Conservation (phyloP, 768 basidiomycete genomes). For the Rhizopogon vesiculosus region DNA sequence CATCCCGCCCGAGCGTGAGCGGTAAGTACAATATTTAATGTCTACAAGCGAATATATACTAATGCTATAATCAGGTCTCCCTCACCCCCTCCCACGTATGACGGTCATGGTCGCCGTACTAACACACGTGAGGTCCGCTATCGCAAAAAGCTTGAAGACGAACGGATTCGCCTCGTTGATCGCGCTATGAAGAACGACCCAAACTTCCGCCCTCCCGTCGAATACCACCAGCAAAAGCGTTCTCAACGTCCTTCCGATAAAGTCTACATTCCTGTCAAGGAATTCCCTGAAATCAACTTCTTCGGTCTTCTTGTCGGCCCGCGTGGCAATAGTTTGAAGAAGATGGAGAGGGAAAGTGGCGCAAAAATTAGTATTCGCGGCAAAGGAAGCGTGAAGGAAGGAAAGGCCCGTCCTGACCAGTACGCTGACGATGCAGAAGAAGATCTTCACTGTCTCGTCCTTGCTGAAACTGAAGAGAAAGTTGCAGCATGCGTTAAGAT, state of each 20-base stretch:
- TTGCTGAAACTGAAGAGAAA: conserved; percentile 89
- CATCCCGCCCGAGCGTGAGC: conserved; percentile 91
- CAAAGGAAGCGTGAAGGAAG: conserved; percentile 98
- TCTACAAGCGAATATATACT: not conserved
- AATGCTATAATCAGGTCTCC: conserved; percentile 58
- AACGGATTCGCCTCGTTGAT: conserved; percentile 90
- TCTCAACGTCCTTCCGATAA: conserved; percentile 94
- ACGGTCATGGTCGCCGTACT: conserved; percentile 94
- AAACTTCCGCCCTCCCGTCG: conserved; percentile 94
- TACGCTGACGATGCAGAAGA: conserved; percentile 97
- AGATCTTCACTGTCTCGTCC: conserved; percentile 96
- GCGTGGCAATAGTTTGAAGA: conserved; percentile 98
- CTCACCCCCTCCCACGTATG: conserved; percentile 96
- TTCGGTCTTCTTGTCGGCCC: conserved; percentile 98
- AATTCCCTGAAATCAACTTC: conserved; percentile 99
- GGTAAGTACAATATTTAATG: conserved; percentile 40
- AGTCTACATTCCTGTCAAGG: conserved; percentile 99
- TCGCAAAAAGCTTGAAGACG: conserved; percentile 90
- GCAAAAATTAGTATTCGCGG: conserved; percentile 98
- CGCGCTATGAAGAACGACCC: conserved; percentile 97
- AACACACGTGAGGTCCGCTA: conserved; percentile 99
- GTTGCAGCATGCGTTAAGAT: conserved; percentile 87
- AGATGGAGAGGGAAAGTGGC: conserved; percentile 97
- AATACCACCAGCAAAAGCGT: conserved; percentile 93
- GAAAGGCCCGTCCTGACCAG: conserved; percentile 92